A percentile compares a stretch with the other conserved stretches of the same genome.
Conservation (phyloP, 2,329 filamentous ascomycete species). For the Phaeoacremonium minimum region DNA sequence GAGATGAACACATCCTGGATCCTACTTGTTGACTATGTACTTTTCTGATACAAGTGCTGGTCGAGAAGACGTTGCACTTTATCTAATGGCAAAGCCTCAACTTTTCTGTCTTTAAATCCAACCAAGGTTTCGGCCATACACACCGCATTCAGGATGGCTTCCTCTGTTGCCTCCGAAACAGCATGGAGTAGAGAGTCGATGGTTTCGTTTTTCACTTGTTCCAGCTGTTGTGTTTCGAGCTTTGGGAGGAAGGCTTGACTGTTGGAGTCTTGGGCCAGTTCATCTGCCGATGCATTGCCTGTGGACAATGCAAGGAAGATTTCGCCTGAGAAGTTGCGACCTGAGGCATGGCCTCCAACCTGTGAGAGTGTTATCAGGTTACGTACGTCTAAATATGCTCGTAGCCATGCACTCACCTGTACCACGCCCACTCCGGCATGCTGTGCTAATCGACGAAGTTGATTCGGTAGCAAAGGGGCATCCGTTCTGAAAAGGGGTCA, state of each 20-base stretch:
- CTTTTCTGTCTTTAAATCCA: slow-evolving; percentile 40
- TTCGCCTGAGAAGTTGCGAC: slow-evolving; percentile 55
- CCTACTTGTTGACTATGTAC: too few species aligned
- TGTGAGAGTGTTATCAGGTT: background rate
- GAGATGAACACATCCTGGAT: too few species aligned
- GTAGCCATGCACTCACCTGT: slow-evolving; percentile 49
- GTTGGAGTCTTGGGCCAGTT: background rate
- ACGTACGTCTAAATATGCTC: background rate
- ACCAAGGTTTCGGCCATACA: slow-evolving; percentile 54
- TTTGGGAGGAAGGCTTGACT: background rate
- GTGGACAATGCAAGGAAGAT: slow-evolving; percentile 63
- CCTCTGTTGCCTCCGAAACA: slow-evolving; percentile 54
- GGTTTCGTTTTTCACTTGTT: slow-evolving; percentile 47
- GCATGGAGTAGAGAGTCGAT: slow-evolving; percentile 57
- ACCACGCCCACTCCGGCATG: slow-evolving; percentile 49
- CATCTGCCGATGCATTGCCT: slow-evolving; percentile 31
- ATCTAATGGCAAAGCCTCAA: slow-evolving; percentile 43
- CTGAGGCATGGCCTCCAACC: slow-evolving; percentile 15
- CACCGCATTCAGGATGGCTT: slow-evolving; percentile 57
- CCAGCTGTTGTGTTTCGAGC: background rate
- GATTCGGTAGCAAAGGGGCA: slow-evolving; percentile 20
- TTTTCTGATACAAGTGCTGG: slow-evolving; percentile 26
- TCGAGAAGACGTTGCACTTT: slow-evolving; percentile 38
- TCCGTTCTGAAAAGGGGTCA: slow-evolving; percentile 25
- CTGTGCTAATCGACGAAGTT: slow-evolving; percentile 13